Evolutionary conservation across 768 basidiomycete species (phyloP).

Genomic region (Mycena albidolilacea): DNA sequence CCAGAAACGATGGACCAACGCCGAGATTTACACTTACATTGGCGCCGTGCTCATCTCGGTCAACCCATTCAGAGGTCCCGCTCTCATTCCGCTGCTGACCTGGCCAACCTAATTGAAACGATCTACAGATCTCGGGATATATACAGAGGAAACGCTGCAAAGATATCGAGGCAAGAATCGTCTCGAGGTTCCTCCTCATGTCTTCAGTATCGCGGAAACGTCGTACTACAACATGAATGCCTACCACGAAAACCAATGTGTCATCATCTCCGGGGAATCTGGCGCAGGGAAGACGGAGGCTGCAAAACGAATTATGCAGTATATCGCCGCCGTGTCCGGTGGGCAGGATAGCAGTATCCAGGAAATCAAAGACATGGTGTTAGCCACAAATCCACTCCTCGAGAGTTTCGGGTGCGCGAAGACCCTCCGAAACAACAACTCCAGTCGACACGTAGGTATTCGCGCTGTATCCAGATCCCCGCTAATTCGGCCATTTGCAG

Average conservation of each 20-base stretch:
- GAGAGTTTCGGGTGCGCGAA: conserved; percentile 99
- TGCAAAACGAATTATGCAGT: conserved; percentile 99
- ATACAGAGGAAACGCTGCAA: conserved; percentile 89
- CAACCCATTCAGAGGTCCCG: conserved; percentile 92
- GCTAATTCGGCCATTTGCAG: conserved; percentile 56
- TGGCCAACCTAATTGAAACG: conserved; percentile 27
- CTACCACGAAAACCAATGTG: conserved; percentile 99
- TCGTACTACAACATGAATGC: conserved; percentile 99
- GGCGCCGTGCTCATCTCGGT: conserved; percentile 99
- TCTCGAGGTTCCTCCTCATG: conserved; percentile 97
- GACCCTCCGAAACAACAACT: conserved; percentile 98
- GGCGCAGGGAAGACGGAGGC: conserved; percentile 99
- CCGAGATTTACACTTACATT: conserved; percentile 99
- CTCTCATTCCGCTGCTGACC: not conserved
- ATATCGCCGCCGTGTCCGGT: conserved; percentile 97
- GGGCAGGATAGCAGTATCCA: conserved; percentile 92
- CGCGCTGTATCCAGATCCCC: conserved; percentile 8
- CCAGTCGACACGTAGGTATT: conserved; percentile 91
- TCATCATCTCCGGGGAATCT: conserved; percentile 99
- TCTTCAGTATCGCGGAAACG: conserved; percentile 96
- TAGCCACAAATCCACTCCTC: conserved; percentile 96
- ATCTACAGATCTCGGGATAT: conserved; percentile 92
- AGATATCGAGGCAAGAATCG: conserved; percentile 97
- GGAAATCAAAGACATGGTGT: conserved; percentile 99
- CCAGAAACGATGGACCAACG: conserved; percentile 95